Conservation (phyloP, 2,329 filamentous ascomycete species). For the Furcasterigmium furcatum region DNA sequence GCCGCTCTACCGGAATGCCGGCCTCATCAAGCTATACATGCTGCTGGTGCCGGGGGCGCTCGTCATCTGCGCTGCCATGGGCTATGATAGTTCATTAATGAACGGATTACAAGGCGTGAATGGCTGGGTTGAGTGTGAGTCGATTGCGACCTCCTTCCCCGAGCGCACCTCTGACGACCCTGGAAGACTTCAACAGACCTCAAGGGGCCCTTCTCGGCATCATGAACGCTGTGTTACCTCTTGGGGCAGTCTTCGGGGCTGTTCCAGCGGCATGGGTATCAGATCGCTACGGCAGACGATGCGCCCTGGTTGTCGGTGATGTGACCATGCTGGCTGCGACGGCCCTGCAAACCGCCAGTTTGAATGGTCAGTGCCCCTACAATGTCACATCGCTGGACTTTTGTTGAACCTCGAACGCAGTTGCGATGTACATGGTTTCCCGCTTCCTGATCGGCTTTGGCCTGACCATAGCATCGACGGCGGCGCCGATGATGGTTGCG, state of each 20-base stretch:
- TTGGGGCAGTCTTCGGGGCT: constrained; percentile 33
- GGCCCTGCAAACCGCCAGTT: constrained; percentile 24
- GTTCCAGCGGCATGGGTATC: constrained; percentile 29
- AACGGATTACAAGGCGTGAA: constrained; percentile 32
- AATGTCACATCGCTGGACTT: not conserved
- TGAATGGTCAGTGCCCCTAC: not conserved
- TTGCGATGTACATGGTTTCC: constrained; percentile 46
- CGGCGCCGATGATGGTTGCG: constrained; percentile 24
- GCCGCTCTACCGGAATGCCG: no score
- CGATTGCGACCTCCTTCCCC: not conserved
- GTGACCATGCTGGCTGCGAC: constrained; percentile 25
- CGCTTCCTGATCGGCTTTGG: constrained; percentile 55
- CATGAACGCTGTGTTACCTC: constrained; percentile 30
- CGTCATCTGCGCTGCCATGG: not conserved
- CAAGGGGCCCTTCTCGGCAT: constrained; percentile 28
- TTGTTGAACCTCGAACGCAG: not conserved
- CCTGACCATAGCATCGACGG: constrained; percentile 31
- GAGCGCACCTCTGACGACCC: not conserved
- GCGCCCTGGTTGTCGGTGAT: constrained; percentile 28
- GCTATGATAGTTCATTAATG: constrained; percentile 26
- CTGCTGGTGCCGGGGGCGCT: not conserved
- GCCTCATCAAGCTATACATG: not conserved
- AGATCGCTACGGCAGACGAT: constrained; percentile 35
- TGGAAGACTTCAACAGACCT: constrained; percentile 28
- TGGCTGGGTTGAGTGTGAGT: constrained; percentile 21